These are phyloP conservation scores for Ophiostoma populinum DNA, from an alignment of 2,329 filamentous ascomycete genomes.

Conservation along the genomic window DNA sequence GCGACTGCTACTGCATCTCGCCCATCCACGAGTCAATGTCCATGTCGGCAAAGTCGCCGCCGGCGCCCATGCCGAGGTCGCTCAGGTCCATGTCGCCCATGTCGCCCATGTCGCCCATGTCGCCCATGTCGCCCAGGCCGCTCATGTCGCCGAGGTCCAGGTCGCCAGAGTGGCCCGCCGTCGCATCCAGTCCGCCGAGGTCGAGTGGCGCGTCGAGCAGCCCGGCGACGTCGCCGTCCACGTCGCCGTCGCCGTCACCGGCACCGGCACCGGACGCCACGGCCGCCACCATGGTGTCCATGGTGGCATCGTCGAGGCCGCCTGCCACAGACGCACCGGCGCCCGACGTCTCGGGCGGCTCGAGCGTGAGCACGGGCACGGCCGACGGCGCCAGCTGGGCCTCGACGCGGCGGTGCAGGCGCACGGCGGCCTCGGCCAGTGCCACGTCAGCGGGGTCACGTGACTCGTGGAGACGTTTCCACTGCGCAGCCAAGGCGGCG, in stretches of 20 bases:
- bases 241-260: conserved; percentile 3
- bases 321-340: not conserved
- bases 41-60: no score
- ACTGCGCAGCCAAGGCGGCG: conserved; percentile 38
- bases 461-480: conserved; percentile 35
- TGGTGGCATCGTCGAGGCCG: conserved; percentile 6
- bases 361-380: conserved; percentile 3
- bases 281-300: conserved; percentile 7
- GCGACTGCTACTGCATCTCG: no score
- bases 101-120: conserved; percentile 6
- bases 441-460: conserved; percentile 23
- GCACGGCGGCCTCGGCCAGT: conserved; percentile 43
- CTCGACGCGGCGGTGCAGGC: conserved; percentile 47
- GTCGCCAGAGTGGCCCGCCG: conserved; percentile 8
- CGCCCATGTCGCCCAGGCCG: conserved; percentile 5
- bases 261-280: conserved; percentile 2
- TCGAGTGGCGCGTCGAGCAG: not conserved
- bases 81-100: conserved; percentile 8
- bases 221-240: conserved; percentile 1
- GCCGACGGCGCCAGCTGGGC: conserved; percentile 33
- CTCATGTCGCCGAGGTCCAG: conserved; percentile 9
- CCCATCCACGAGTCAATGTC: no score
- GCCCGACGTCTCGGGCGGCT: not conserved
- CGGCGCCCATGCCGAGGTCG: conserved; percentile 5
- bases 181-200: not conserved